phyloP scores from a whole-genome alignment of 495 filamentous ascomycete species.

The Aspergillus funiculosus region DNA sequence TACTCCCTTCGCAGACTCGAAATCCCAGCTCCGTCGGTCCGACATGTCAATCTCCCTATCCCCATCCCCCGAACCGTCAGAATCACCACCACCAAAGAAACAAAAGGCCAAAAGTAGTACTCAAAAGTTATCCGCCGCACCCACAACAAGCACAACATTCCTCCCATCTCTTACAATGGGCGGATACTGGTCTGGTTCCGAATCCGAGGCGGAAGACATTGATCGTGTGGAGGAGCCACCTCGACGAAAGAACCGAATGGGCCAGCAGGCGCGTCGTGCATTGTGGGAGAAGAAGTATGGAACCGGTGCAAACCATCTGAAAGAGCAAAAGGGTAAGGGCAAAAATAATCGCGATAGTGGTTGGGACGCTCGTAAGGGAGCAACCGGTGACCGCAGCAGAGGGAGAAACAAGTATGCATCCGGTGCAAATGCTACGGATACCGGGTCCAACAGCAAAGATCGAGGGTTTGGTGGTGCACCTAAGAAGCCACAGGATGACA shows the following conservation, averaged over 20 bases:
- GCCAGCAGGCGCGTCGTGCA: constrained; percentile 77
- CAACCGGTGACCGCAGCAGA: constrained; percentile 26
- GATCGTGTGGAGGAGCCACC: constrained; percentile 33
- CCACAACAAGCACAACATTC: constrained; percentile 63
- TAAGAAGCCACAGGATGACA: constrained; percentile 46
- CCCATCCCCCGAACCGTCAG: constrained; percentile 17
- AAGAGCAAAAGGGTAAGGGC: constrained; percentile 28
- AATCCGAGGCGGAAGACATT: constrained; percentile 50
- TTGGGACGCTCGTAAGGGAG: constrained; percentile 45
- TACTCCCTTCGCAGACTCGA: not conserved
- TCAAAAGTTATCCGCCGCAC: constrained; percentile 24
- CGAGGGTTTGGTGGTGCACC: not conserved
- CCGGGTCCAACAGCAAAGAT: not conserved
- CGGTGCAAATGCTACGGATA: constrained; percentile 17
- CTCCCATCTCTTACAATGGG: constrained; percentile 79
- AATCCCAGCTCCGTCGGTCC: constrained; percentile 18
- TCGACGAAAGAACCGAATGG: constrained; percentile 73
- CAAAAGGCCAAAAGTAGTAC: constrained; percentile 28
- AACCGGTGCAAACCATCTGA: constrained; percentile 65
- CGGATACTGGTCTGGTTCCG: constrained; percentile 89
- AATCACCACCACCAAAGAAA: constrained; percentile 39
- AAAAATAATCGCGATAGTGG: constrained; percentile 37
- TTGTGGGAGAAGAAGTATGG: constrained; percentile 94
- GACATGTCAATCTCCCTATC: constrained; percentile 37
- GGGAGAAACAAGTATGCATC: constrained; percentile 18